Conservation (phyloP, 1,284 basidiomycete species). For the Ceratobasidium sp. region DNA sequence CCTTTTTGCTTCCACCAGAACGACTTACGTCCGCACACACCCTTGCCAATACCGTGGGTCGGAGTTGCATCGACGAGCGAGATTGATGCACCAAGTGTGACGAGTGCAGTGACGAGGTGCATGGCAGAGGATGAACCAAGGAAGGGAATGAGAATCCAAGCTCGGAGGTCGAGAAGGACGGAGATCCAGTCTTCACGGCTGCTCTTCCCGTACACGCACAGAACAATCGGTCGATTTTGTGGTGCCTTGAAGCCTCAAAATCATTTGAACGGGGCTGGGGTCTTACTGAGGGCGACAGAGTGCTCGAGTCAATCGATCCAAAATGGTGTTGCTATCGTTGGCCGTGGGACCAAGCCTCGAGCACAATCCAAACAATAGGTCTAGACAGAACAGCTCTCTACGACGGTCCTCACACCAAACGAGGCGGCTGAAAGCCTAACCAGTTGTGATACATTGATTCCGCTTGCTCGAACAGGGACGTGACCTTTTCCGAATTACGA, state of each 20-base stretch:
- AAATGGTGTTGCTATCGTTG: neutral
- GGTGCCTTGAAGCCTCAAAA: no score
- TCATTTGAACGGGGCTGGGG: no score
- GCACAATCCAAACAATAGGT: no score
- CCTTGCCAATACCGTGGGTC: conserved; percentile 1
- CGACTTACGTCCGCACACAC: conserved; percentile 2
- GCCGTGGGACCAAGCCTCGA: neutral
- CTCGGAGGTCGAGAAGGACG: conserved; percentile 19
- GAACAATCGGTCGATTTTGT: neutral
- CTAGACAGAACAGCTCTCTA: no score
- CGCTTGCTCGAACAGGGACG: neutral
- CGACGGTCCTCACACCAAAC: no score
- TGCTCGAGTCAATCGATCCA: neutral
- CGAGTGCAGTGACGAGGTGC: conserved; percentile 16
- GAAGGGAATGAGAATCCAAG: conserved; percentile 21
- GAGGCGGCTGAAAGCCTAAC: no score
- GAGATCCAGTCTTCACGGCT: neutral
- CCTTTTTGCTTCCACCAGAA: conserved; percentile 38
- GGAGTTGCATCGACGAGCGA: conserved; percentile 9
- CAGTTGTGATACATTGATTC: no score
- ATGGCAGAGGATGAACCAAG: conserved; percentile 1
- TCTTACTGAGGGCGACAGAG: no score
- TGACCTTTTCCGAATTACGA: neutral
- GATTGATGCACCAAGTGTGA: neutral
- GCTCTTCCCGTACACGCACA: neutral